Evolutionary conservation across 169 alveolate species (phyloP), one percentile per base, ranked within the genome.

Genomic region (Plasmodium cynomolgi): DNA sequence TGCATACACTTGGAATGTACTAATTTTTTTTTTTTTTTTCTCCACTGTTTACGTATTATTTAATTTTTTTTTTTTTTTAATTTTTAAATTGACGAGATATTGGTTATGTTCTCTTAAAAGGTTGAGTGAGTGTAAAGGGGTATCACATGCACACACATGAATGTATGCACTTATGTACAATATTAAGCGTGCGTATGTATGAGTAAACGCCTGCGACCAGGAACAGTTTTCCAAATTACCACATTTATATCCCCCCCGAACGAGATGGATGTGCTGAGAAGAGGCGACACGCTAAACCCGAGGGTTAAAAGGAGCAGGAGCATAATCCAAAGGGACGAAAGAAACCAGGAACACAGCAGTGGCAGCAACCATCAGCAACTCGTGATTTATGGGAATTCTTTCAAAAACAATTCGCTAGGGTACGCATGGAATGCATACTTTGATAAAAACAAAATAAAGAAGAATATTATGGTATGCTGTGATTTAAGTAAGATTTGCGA

Each of bases 391-490:
- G 81, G 72, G 37, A 81, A 71, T 90, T 80, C 90, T 33, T 80
- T 90, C 72, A 90, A 47, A 37, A 90, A 90, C 58, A 80, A 39
- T 90, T 79, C 90, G 34, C 82, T 90, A n/a, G 34, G 90, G 26
- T 90, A 90, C 82, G 94, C 94, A 90, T 90, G 94, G 94, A 90
- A 80, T 80, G 94, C 94, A 58, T 90, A 90, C 82, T 90, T 90
- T 90, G 94, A 90, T 80, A 90, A 90, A 77, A 79, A 90, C 47
- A 90, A 90, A 80, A 34, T 90, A 80, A 90, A 90, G 82, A 90
- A 90, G 44, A 90, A 90, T 80, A 80, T 90, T 80, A 90, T 90
- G 94, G 75, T 90, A 58, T 90, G 90, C 82, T 90, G 94, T 31
- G 94, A 90, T 90, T 90, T 90, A 71, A 90, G 47, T 20, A 90